Conservation (phyloP, 805 yeast genomes). For the Schwanniomyces pseudopolymorphus region DNA sequence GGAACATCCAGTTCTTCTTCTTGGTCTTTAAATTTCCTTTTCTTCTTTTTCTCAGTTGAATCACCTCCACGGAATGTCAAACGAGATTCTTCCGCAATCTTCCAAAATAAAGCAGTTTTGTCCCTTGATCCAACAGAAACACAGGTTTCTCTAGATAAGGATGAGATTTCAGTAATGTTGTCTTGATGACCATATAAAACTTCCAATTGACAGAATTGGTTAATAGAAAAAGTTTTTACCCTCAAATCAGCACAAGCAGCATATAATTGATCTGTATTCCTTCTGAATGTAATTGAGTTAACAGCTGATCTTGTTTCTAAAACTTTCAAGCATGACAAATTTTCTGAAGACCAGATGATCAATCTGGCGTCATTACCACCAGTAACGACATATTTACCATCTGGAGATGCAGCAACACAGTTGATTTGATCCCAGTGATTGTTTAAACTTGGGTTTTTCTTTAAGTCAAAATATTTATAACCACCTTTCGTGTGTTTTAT, state of each 20-base stretch:
- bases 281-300: conserved; percentile 71
- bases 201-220: conserved; percentile 86
- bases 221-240: conserved; percentile 81
- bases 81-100: conserved; percentile 91
- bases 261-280: conserved; percentile 79
- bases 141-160: conserved; percentile 85
- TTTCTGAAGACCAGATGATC: conserved; percentile 83
- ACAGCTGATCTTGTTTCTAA: conserved; percentile 77
- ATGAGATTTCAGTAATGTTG: conserved; percentile 74
- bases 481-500: conserved; percentile 69
- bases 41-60: conserved; percentile 42
- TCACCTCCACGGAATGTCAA: conserved; percentile 93
- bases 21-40: conserved; percentile 24
- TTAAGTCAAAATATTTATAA: conserved; percentile 38
- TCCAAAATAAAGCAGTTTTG: conserved; percentile 95
- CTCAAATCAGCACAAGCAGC: conserved; percentile 93
- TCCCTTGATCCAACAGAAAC: conserved; percentile 95
- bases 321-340: conserved; percentile 70
- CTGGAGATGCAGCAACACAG: conserved; percentile 80
- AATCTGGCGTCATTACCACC: conserved; percentile 86
- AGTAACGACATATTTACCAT: conserved; percentile 85
- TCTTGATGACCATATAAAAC: conserved; percentile 96
- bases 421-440: conserved; percentile 79
- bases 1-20: conserved; percentile 15
- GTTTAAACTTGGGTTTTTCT: conserved; percentile 52